These are phyloP conservation scores for Emericellopsis terricola DNA, from an alignment of 495 filamentous ascomycete species.

Conservation along the genomic window DNA sequence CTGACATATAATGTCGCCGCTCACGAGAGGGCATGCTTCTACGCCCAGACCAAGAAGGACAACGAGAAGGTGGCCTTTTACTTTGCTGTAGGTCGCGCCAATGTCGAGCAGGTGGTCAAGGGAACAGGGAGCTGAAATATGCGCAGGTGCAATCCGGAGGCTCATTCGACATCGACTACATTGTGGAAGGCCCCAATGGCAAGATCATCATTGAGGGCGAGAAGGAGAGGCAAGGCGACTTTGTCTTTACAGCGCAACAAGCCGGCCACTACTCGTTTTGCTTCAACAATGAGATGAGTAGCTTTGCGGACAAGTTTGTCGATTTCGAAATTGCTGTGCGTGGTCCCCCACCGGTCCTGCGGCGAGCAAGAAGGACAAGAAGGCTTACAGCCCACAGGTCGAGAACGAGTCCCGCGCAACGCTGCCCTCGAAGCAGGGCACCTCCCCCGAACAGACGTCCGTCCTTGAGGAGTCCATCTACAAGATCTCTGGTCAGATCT, in stretches of 20 bases:
- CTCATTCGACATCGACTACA: slow-evolving; percentile 90
- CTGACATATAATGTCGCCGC: slow-evolving; percentile 84
- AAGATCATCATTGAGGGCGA: slow-evolving; percentile 71
- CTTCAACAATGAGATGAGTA: slow-evolving; percentile 98
- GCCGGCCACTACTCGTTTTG: slow-evolving; percentile 93
- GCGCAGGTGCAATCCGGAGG: slow-evolving; percentile 83
- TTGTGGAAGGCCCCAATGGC: slow-evolving; percentile 64
- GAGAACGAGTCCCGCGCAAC: slow-evolving; percentile 77
- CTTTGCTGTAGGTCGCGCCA: slow-evolving; percentile 72
- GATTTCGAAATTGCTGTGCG: slow-evolving; percentile 95
- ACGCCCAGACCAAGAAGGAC: slow-evolving; percentile 49
- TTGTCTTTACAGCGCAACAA: slow-evolving; percentile 90
- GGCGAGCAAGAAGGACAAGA: too few relatives aligned
- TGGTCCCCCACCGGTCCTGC: slow-evolving; percentile 6
- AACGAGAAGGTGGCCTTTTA: slow-evolving; percentile 93
- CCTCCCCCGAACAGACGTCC: slow-evolving; percentile 76
- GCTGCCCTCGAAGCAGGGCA: slow-evolving; percentile 81
- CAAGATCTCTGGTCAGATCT: slow-evolving; percentile 84
- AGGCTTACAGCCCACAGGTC: too few relatives aligned
- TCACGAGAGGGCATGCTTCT: slow-evolving; percentile 95
- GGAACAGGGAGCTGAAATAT: too few relatives aligned
- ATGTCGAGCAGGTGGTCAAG: too few relatives aligned
- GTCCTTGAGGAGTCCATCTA: slow-evolving; percentile 88
- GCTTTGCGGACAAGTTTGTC: slow-evolving; percentile 92
- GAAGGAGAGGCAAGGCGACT: slow-evolving; percentile 94